Evolutionary conservation across 2,329 filamentous ascomycete genomes (phyloP).

Genomic region (Plectosphaerella plurivora): DNA sequence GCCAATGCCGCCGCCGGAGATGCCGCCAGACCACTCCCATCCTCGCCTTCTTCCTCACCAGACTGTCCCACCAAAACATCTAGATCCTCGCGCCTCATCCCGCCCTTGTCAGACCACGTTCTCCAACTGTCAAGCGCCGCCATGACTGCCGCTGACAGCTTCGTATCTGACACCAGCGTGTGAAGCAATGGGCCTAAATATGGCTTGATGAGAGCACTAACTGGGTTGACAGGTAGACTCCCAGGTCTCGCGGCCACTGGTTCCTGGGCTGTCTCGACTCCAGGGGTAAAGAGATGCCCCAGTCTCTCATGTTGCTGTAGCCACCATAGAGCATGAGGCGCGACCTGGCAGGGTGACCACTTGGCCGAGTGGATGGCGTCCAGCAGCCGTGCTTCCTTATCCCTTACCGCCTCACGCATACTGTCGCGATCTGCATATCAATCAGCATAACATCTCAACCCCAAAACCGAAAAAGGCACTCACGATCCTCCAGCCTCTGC

Average conservation of each 20-base stretch:
- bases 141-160: slow-evolving; percentile 21
- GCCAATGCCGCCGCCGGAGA: slow-evolving; percentile 29
- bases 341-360: slow-evolving; percentile 44
- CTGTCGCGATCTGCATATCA: slow-evolving; percentile 33
- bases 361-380: slow-evolving; percentile 50
- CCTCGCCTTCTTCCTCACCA: slow-evolving; percentile 23
- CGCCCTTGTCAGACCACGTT: slow-evolving; percentile 50
- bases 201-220: slow-evolving; percentile 26
- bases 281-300: neutral
- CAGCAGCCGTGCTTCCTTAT: slow-evolving; percentile 37
- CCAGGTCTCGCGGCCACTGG: neutral
- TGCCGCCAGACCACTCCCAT: neutral
- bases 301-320: slow-evolving; percentile 18
- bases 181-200: slow-evolving; percentile 43
- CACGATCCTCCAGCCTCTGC: slow-evolving; percentile 41
- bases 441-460: neutral
- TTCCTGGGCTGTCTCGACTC: neutral
- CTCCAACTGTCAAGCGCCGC: slow-evolving; percentile 47
- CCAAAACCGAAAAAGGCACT: slow-evolving; percentile 14
- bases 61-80: slow-evolving; percentile 21
- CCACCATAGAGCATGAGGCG: slow-evolving; percentile 39
- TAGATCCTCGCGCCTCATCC: slow-evolving; percentile 44
- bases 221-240: slow-evolving; percentile 9
- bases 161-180: slow-evolving; percentile 44
- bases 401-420: slow-evolving; percentile 30